Evolutionary conservation across 495 filamentous ascomycete genomes (phyloP).

Genomic region (Glarea lozoyensis): DNA sequence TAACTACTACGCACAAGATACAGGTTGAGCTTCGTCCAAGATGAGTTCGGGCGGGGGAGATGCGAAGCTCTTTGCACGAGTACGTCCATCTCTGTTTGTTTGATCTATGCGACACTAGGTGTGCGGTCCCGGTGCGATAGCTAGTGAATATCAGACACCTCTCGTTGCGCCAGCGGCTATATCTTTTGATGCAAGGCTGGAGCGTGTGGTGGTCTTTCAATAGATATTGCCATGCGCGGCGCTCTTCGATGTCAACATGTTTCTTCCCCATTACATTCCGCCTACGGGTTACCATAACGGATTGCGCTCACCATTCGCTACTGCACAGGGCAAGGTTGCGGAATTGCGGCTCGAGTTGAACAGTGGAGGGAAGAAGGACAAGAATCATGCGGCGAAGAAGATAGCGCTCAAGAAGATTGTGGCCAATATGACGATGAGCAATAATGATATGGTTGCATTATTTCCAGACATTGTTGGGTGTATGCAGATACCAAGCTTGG

Average conservation of each 20-base stretch:
- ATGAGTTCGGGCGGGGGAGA: slow-evolving; percentile 84
- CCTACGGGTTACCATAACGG: slow-evolving; percentile 14
- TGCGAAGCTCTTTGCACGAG: slow-evolving; percentile 98
- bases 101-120: slow-evolving; percentile 4
- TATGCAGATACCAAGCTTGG: slow-evolving; percentile 87
- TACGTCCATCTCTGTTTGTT: slow-evolving; percentile 44
- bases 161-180: too few relatives aligned
- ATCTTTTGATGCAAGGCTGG: slow-evolving; percentile 2
- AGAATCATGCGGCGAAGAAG: slow-evolving; percentile 94
- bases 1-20: slow-evolving; percentile 8
- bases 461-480: slow-evolving; percentile 92
- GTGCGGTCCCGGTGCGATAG: neutral
- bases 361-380: slow-evolving; percentile 94
- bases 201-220: neutral
- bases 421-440: slow-evolving; percentile 99
- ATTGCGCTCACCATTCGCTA: slow-evolving; percentile 17
- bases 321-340: slow-evolving; percentile 89
- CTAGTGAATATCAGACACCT: neutral
- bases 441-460: slow-evolving; percentile 97
- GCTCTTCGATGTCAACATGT: slow-evolving; percentile 33
- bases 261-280: slow-evolving; percentile 30
- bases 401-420: slow-evolving; percentile 99
- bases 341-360: slow-evolving; percentile 93
- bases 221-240: neutral
- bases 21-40: slow-evolving; percentile 24